Base-by-base conservation (phyloP, 2,329 filamentous ascomycete genomes). In the Cercospora beticola region DNA sequence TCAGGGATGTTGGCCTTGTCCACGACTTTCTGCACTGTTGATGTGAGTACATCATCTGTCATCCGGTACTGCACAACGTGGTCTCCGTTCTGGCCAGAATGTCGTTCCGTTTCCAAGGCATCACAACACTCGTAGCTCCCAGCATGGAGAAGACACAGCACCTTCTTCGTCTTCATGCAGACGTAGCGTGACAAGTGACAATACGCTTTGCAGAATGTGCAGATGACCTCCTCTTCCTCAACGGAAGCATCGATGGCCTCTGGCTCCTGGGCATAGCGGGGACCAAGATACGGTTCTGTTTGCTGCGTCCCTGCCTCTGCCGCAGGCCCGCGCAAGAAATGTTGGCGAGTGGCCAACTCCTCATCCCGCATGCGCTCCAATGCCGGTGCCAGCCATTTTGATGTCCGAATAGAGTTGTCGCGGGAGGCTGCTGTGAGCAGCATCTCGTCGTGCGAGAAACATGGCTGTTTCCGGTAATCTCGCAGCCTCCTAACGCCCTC, bases 361-460 rank as follows among this genome's bases (percentile, higher is more conserved):
- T 92, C 88, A 67, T 89, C 87, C 72, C 88, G 88, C 76, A 97
- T 91, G 59, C 92, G 88, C 62, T 92, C 88, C 23, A 99, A 82
- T 1, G 95, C 95, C 0, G 94, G 94, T 2, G 91, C 92, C 16
- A 99, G 85, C 95, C 95, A 99, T 80, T 95, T 97, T 0, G 95
- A 93, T 2, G 93, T 97, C 74, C 92, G 92, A 66, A 99, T 98
- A 0, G 88, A 89, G 2, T 89, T 87, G 73, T 93, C 90, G 57
- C 83, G 90, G 72, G 92, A 89, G 6, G 94, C 93, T 7, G 95
- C 95, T 2, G 94, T 97, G 82, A 96, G 90, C 3, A 99, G 84
- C 23, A 99, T 83, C 79, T 99, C 95, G 75, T 99, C 95, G 73
- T 99, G 95, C 0, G 94, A 98, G 79, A 99, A 99, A 79, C 95